Evolutionary conservation across 2,329 filamentous ascomycete species (phyloP).

Genomic region (Beauveria australis): DNA sequence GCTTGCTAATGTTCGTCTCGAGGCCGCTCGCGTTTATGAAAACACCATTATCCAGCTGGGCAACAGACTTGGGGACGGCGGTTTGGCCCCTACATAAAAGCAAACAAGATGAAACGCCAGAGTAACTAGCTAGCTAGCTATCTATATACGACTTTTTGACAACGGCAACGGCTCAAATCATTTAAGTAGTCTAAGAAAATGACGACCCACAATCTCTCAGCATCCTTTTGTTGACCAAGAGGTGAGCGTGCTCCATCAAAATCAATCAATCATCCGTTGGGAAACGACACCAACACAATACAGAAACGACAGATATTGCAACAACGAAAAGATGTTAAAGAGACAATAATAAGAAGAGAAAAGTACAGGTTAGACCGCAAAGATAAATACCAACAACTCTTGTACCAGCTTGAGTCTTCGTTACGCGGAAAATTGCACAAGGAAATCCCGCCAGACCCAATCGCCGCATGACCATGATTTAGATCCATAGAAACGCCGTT

Average conservation of each 20-base stretch:
- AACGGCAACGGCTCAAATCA: not conserved
- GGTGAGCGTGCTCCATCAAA: conserved; percentile 10
- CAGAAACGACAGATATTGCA: not conserved
- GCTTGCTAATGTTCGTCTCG: conserved; percentile 48
- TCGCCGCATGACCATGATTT: conserved; percentile 35
- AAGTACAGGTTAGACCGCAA: conserved; percentile 15
- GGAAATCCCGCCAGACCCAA: conserved; percentile 23
- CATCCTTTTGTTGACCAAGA: not conserved
- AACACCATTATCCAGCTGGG: conserved; percentile 68
- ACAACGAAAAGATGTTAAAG: not conserved
- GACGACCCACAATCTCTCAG: not conserved
- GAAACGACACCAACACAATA: conserved; percentile 5
- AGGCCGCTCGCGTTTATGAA: conserved; percentile 71
- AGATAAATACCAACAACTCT: conserved; percentile 12
- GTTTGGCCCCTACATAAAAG: not conserved
- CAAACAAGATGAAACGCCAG: not conserved
- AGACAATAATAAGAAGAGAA: conserved; percentile 7
- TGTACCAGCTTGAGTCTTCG: conserved; percentile 8
- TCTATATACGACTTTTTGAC: not conserved
- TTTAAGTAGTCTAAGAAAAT: not conserved
- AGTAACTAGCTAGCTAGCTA: not conserved
- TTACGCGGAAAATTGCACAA: conserved; percentile 16
- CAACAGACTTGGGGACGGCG: conserved; percentile 48
- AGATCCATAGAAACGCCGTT: conserved; percentile 31
- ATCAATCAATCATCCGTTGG: not conserved